Evolutionary conservation across 2,329 filamentous ascomycete species (phyloP), one percentile per base, ranked within the genome.

Genomic region (Bretziella fagacearum): DNA sequence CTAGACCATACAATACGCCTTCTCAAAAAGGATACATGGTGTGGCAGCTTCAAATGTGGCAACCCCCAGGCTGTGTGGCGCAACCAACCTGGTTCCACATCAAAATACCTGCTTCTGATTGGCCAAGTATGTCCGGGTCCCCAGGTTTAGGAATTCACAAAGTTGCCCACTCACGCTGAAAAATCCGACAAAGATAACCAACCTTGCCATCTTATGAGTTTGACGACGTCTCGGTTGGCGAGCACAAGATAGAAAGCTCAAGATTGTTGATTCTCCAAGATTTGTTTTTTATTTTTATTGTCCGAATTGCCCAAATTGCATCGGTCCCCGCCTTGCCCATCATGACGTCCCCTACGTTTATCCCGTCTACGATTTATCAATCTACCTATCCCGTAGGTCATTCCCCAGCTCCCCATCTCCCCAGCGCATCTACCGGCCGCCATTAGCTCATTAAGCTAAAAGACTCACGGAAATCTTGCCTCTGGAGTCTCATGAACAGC

Each of bases 371-470:
- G 75, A 73, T 77, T 60, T 67, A 86, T 56, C 71, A 79, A 62
- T 84, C 83, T 57, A 80, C 91, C 52, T 96, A 84, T 63, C 89
- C 89, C 50, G 91, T 96, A 69, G 59, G 84, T 69, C n/a, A n/a
- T n/a, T n/a, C n/a, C n/a, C n/a, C n/a, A n/a, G n/a, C n/a, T n/a
- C n/a, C n/a, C n/a, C n/a, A n/a, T n/a, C n/a, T n/a, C n/a, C n/a
- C n/a, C n/a, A n/a, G n/a, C n/a, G n/a, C n/a, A n/a, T n/a, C n/a
- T n/a, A n/a, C n/a, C n/a, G n/a, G n/a, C n/a, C n/a, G n/a, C n/a
- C n/a, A n/a, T n/a, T n/a, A n/a, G n/a, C n/a, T n/a, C n/a, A n/a
- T n/a, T n/a, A n/a, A n/a, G n/a, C n/a, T n/a, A n/a, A n/a, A n/a
- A n/a, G n/a, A n/a, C n/a, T n/a, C n/a, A n/a, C n/a, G n/a, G n/a